Evolutionary conservation across 176 grass and related monocot species (phyloP), one percentile per base, ranked within the genome.

Genomic region (Neostapfia colusana): DNA sequence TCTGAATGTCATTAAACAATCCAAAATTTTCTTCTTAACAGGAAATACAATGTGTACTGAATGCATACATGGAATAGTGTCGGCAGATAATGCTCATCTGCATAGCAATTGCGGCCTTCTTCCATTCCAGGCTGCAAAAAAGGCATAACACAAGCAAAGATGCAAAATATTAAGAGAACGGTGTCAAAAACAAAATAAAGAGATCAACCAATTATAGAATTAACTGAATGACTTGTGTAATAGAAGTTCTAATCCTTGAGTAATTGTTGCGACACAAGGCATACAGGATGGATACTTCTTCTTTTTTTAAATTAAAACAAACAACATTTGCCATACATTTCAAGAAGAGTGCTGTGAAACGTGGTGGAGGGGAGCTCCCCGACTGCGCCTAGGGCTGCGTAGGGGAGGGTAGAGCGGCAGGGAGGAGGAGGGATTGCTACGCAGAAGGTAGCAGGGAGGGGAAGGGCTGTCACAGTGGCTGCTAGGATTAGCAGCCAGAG

Each of bases 21-120:
- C 2, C n/a, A 14, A 70, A 20, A 8, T 10, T 81, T 62, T 75
- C 7, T 50, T 48, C 69, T 25, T 57, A n/a, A 43, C 56, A 38
- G 23, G 36, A 50, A 72, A 31, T 8, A n/a, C 9, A 2, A 36
- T 59, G 6, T 79, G 11, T n/a, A 45, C 63, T 72, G 23, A 55
- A 64, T 56, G 71, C 74, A 10, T 39, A 97, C 93, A 64, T 85
- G 64, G 81, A 96, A 96, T 48, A 88, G 58, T 20, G 89, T 92
- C 14, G 82, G 93, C 5, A 96, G 65, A 79, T 96, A 96, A 96
- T 96, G 93, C 75, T 96, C 93, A 64, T 96, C 93, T 75, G 93
- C 66, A 92, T 92, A 92, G 67, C 93, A 96, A 82, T 96, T 92
- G 67, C 89, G 86, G 48, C 89, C 93, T 77, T 96, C 92, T 65